phyloP scores from a whole-genome alignment of 306 rosid species.

The Coriaria nepalensis region DNA sequence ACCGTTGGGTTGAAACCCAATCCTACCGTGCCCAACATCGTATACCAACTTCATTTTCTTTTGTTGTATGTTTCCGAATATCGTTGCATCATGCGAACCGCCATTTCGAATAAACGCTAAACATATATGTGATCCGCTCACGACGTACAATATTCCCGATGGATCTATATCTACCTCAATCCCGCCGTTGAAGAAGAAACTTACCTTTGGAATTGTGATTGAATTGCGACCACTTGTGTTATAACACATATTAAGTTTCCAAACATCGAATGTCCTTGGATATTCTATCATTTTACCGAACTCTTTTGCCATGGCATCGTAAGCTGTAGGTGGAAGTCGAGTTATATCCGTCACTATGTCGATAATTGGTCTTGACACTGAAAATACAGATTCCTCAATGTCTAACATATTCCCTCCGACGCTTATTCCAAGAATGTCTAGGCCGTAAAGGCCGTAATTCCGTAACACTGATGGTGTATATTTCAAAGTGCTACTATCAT shows the following conservation, averaged over 20 bases:
- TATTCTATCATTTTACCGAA: slow-evolving; percentile 35
- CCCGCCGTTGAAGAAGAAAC: slow-evolving; percentile 24
- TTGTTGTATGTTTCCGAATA: slow-evolving; percentile 70
- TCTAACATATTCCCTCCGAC: slow-evolving; percentile 26
- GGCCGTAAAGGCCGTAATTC: slow-evolving; percentile 30
- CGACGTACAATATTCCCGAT: slow-evolving; percentile 20
- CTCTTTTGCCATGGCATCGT: slow-evolving; percentile 17
- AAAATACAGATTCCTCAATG: slow-evolving; percentile 24
- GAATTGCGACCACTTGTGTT: slow-evolving; percentile 16
- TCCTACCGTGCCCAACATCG: slow-evolving; percentile 37
- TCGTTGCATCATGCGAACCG: slow-evolving; percentile 23
- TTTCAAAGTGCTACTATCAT: slow-evolving; percentile 7
- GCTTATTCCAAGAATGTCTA: slow-evolving; percentile 25
- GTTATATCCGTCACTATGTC: slow-evolving; percentile 73
- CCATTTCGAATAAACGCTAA: slow-evolving; percentile 44
- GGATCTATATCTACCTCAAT: slow-evolving; percentile 19
- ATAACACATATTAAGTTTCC: slow-evolving; percentile 55
- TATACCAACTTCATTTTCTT: slow-evolving; percentile 45
- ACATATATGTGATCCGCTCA: slow-evolving; percentile 26
- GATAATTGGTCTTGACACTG: slow-evolving; percentile 33
- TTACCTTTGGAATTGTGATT: slow-evolving; percentile 25
- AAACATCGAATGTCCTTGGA: slow-evolving; percentile 9
- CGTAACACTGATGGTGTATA: slow-evolving; percentile 33
- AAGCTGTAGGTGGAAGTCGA: slow-evolving; percentile 46
- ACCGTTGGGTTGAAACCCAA: slow-evolving; percentile 46